These are phyloP conservation scores for Diaporthe vaccinii DNA, from an alignment of 2,329 filamentous ascomycete genomes.

Conservation along the genomic window DNA sequence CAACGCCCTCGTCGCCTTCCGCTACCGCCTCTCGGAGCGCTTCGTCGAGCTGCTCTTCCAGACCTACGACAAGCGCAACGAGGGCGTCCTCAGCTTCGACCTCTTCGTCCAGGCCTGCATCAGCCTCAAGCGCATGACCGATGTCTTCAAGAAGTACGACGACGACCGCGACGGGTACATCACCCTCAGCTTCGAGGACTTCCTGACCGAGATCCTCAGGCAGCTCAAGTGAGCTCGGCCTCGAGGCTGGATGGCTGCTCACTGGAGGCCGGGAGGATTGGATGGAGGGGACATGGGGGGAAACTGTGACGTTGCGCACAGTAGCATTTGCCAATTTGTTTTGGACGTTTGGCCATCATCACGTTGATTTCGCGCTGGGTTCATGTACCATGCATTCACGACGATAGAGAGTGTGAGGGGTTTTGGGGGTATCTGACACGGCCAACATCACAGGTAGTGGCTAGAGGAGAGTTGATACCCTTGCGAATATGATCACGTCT, in stretches of 20 bases:
- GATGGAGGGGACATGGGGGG: no score
- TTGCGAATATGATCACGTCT: conserved; percentile 32
- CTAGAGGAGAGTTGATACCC: conserved; percentile 34
- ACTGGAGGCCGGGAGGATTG: not conserved
- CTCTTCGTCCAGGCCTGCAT: conserved; percentile 98
- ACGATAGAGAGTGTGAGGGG: not conserved
- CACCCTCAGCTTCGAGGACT: conserved; percentile 85
- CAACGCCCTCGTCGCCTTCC: conserved; percentile 92
- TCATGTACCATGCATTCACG: conserved; percentile 9
- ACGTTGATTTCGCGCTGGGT: conserved; percentile 3
- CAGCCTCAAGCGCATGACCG: conserved; percentile 96
- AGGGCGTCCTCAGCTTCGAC: conserved; percentile 88
- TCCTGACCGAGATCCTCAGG: conserved; percentile 77
- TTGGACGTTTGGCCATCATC: conserved; percentile 13
- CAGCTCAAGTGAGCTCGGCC: conserved; percentile 64
- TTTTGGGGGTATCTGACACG: conserved; percentile 22
- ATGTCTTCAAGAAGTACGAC: conserved; percentile 99
- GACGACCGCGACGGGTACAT: conserved; percentile 96
- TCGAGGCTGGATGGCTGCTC: not conserved
- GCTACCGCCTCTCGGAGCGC: conserved; percentile 86
- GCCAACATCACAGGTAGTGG: conserved; percentile 28
- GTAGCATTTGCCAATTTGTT: not conserved
- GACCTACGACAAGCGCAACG: conserved; percentile 85
- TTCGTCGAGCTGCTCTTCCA: conserved; percentile 90
- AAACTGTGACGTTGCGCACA: no score